These are phyloP conservation scores for Cucurbita ficifolia DNA, from an alignment of 306 rosid genomes.

Conservation along the genomic window DNA sequence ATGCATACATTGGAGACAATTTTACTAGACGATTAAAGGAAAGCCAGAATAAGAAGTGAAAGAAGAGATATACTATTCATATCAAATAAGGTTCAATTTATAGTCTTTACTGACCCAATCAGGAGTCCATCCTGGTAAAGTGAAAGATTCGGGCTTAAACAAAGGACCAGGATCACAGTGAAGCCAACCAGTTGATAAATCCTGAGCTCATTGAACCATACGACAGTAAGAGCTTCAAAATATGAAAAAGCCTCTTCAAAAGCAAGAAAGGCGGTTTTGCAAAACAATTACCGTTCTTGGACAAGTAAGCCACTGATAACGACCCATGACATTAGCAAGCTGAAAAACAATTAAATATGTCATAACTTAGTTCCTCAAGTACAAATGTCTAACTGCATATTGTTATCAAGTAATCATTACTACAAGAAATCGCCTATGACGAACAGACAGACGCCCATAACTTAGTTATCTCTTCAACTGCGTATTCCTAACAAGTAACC, in stretches of 20 bases:
- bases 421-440: background rate
- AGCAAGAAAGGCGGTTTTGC: background rate
- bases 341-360: slow-evolving; percentile 24
- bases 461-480: background rate
- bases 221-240: background rate
- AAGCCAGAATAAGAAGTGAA: background rate
- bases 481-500: background rate
- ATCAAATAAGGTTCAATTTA: background rate
- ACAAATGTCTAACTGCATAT: background rate
- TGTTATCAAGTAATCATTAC: background rate
- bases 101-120: slow-evolving; percentile 41
- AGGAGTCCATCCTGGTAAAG: slow-evolving; percentile 54
- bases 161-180: slow-evolving; percentile 84
- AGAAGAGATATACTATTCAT: background rate
- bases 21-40: background rate
- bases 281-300: slow-evolving; percentile 64
- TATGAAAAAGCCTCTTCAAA: background rate
- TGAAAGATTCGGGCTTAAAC: slow-evolving; percentile 55
- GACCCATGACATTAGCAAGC: slow-evolving; percentile 93
- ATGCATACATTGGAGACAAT: background rate
- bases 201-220: slow-evolving; percentile 42
- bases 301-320: slow-evolving; percentile 79
- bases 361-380: background rate
- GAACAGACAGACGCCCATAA: background rate
- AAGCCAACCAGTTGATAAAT: slow-evolving; percentile 88